A percentile compares a stretch with the other conserved stretches of the same genome.
phyloP scores from a whole-genome alignment of 2,329 filamentous ascomycete species.

The Venturia asperata region DNA sequence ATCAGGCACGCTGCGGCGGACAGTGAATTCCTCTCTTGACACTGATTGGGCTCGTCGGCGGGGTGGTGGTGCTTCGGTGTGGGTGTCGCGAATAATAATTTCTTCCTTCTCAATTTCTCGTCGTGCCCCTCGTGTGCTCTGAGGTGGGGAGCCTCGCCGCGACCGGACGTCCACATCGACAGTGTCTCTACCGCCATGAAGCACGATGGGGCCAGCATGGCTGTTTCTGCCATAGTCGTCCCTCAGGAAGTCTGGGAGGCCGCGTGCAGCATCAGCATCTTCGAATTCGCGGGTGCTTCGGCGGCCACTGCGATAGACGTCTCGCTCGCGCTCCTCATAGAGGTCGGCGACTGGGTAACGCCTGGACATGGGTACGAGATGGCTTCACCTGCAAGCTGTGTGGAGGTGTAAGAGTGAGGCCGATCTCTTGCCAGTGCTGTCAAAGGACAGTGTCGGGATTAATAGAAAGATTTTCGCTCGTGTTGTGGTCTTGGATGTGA shows the following conservation, averaged over 20 bases:
- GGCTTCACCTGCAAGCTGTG: slow-evolving; percentile 10
- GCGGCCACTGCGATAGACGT: slow-evolving; percentile 39
- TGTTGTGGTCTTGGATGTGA: neutral
- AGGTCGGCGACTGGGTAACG: slow-evolving; percentile 41
- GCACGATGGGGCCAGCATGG: slow-evolving; percentile 38
- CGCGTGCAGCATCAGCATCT: slow-evolving; percentile 40
- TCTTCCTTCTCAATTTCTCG: slow-evolving; percentile 29
- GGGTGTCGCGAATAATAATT: slow-evolving; percentile 28
- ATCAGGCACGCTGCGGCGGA: slow-evolving; percentile 19
- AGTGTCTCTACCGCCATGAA: slow-evolving; percentile 31
- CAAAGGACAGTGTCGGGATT: neutral
- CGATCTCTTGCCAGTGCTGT: neutral
- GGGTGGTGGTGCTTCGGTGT: slow-evolving; percentile 24
- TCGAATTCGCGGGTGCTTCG: slow-evolving; percentile 40
- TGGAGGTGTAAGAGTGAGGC: neutral
- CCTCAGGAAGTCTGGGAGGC: slow-evolving; percentile 42
- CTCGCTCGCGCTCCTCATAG: slow-evolving; percentile 44
- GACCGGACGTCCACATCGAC: slow-evolving; percentile 11
- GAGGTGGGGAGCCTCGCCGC: slow-evolving; percentile 13
- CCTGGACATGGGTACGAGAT: slow-evolving; percentile 31
- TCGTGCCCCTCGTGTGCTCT: slow-evolving; percentile 27
- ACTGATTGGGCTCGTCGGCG: slow-evolving; percentile 18
- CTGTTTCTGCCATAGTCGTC: slow-evolving; percentile 43
- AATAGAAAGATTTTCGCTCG: slow-evolving; percentile 10
- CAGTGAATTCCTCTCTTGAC: slow-evolving; percentile 16